Evolutionary conservation across 495 filamentous ascomycete genomes (phyloP).

Genomic region (Aspergillus sclerotioniger): DNA sequence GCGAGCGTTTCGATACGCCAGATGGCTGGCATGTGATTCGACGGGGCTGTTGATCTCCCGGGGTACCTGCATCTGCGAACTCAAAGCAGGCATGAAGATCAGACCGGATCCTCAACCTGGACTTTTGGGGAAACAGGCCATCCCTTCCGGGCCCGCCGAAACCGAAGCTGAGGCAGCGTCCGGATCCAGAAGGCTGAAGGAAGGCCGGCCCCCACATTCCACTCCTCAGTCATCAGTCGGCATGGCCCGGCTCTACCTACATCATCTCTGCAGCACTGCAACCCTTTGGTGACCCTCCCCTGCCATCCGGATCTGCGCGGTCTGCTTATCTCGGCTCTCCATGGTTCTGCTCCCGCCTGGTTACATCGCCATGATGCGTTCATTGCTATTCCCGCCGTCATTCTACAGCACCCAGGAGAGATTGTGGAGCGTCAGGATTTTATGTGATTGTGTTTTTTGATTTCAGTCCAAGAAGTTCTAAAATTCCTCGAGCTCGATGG

Average conservation of each 20-base stretch:
- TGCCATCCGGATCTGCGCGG: background rate
- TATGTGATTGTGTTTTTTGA: background rate
- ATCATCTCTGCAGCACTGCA: background rate
- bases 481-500: no score
- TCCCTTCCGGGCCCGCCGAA: no score
- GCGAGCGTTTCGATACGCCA: no score
- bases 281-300: background rate
- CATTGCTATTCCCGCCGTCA: background rate
- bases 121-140: no score
- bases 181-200: no score
- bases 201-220: no score
- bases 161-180: no score
- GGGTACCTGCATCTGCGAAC: no score
- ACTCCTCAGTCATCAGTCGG: background rate
- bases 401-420: background rate
- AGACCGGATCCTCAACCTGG: no score
- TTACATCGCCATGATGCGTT: background rate
- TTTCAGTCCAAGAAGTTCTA: background rate
- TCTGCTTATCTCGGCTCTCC: background rate
- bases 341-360: background rate
- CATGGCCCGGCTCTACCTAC: background rate
- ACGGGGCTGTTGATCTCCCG: no score
- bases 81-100: no score
- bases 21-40: no score
- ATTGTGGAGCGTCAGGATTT: background rate